Conservation (phyloP, 75 land plant genomes). For the Cupressus sempervirens region DNA sequence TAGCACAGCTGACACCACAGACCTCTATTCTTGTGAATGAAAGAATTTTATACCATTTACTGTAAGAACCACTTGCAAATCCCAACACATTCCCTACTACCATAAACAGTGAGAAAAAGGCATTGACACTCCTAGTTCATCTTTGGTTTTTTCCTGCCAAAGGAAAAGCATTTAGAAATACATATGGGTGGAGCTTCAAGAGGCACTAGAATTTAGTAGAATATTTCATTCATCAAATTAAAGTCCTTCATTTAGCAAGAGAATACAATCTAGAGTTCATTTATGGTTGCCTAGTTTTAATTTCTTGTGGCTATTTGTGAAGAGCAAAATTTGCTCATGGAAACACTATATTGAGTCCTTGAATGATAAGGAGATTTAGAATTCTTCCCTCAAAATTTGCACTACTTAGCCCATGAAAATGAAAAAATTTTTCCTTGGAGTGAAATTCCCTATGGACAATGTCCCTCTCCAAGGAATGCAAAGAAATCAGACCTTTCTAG, state of each 20-base stretch:
- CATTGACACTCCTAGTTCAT: slow-evolving; percentile 79
- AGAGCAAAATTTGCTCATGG: not conserved
- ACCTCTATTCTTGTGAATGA: slow-evolving; percentile 69
- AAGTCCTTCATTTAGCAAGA: not conserved
- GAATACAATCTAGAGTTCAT: not conserved
- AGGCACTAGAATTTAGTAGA: not conserved
- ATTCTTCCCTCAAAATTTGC: not conserved
- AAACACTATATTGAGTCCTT: not conserved
- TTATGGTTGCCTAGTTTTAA: not conserved
- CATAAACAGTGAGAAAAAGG: slow-evolving; percentile 90
- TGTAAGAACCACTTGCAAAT: slow-evolving; percentile 79
- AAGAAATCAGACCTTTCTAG: not conserved
- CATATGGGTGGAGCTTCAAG: not conserved
- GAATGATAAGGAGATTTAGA: not conserved
- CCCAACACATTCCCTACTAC: slow-evolving; percentile 91
- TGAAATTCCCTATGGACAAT: not conserved
- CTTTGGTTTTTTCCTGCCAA: slow-evolving; percentile 70
- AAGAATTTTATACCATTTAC: slow-evolving; percentile 62
- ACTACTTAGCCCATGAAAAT: not conserved
- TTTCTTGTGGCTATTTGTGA: not conserved
- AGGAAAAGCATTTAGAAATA: not conserved
- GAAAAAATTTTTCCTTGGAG: not conserved
- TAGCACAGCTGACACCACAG: slow-evolving; percentile 72
- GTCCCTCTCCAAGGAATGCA: not conserved
- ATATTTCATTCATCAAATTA: not conserved